A percentile compares a stretch with the other conserved stretches of the same genome.
phyloP scores from a whole-genome alignment of 306 rosid species.

The Trifolium dubium region DNA sequence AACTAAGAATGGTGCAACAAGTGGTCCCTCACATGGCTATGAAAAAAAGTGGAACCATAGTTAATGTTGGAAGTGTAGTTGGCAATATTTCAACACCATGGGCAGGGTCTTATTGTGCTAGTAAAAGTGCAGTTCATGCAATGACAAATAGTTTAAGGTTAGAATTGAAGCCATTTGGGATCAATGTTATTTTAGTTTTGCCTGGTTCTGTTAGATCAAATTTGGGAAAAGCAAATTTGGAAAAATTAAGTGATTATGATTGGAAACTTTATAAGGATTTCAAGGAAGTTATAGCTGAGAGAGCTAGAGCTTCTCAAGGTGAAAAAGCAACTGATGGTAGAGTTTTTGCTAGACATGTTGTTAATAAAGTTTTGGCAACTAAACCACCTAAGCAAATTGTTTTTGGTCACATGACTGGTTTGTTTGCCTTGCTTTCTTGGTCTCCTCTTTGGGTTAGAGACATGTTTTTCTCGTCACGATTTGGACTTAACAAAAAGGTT shows the following conservation, averaged over 20 bases:
- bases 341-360: constrained; percentile 73
- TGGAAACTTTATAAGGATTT: constrained; percentile 75
- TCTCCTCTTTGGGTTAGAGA: constrained; percentile 84
- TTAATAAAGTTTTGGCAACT: constrained; percentile 52
- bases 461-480: constrained; percentile 64
- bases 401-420: constrained; percentile 75
- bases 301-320: constrained; percentile 83
- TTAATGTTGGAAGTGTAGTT: constrained; percentile 75
- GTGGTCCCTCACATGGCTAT: constrained; percentile 81
- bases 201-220: constrained; percentile 84
- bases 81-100: constrained; percentile 79
- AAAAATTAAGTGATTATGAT: constrained; percentile 45
- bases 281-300: constrained; percentile 60
- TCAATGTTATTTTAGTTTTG: constrained; percentile 66
- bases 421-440: constrained; percentile 70
- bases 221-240: constrained; percentile 61
- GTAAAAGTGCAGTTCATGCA: constrained; percentile 71
- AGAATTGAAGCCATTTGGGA: constrained; percentile 75
- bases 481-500: constrained; percentile 57
- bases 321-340: constrained; percentile 63
- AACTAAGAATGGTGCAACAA: constrained; percentile 71
- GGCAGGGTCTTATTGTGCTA: constrained; percentile 84
- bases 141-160: constrained; percentile 66
- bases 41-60: constrained; percentile 61
- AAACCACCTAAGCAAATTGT: constrained; percentile 70